phyloP scores from a whole-genome alignment of 768 basidiomycete species.

The Paxillus rubicundulus region DNA sequence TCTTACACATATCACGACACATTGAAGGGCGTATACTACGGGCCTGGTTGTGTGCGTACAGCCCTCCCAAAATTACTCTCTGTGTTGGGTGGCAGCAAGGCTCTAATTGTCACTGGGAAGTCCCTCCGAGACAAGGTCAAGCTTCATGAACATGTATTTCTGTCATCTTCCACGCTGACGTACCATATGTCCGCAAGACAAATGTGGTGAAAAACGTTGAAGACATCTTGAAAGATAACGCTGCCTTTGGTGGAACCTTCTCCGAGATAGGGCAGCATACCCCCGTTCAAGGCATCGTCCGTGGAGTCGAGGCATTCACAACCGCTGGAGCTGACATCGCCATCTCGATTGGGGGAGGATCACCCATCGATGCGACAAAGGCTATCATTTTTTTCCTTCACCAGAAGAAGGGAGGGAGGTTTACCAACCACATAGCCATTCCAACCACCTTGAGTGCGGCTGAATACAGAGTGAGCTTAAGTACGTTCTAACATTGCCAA shows the following conservation, averaged over 20 bases:
- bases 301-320: conserved; percentile 53
- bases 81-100: conserved; percentile 56
- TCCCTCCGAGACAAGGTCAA: conserved; percentile 61
- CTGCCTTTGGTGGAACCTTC: conserved; percentile 68
- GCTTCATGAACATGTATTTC: neutral
- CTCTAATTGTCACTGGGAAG: conserved; percentile 69
- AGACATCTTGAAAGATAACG: conserved; percentile 49
- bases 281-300: conserved; percentile 63
- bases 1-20: conserved; percentile 68
- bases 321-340: conserved; percentile 62
- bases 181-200: conserved; percentile 18
- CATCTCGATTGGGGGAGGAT: conserved; percentile 76
- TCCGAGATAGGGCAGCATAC: conserved; percentile 71
- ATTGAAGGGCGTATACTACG: conserved; percentile 67
- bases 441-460: conserved; percentile 82
- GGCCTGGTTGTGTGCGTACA: conserved; percentile 60
- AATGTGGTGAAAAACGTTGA: conserved; percentile 24
- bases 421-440: conserved; percentile 68
- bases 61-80: conserved; percentile 63
- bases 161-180: conserved; percentile 9
- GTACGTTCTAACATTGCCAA: neutral
- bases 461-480: conserved; percentile 57
- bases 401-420: conserved; percentile 50
- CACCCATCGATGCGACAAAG: conserved; percentile 77
- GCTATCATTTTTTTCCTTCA: conserved; percentile 65